Base-by-base conservation (phyloP, 2,329 filamentous ascomycete genomes). In the Zalaria sp. region DNA sequence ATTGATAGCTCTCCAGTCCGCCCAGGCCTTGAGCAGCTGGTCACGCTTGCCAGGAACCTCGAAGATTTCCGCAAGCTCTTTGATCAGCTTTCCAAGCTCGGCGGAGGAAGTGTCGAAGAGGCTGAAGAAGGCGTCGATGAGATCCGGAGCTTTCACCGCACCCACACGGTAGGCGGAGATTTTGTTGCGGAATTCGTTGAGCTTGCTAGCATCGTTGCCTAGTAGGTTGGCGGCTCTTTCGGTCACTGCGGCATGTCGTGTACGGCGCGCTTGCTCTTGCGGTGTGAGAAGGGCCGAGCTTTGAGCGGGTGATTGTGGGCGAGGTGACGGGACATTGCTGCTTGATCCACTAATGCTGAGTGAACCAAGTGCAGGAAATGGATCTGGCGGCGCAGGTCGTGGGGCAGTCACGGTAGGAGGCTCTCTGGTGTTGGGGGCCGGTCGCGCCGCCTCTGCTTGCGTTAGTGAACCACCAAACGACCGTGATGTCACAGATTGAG, bases 1-100 rank as follows among this genome's bases (percentile, higher is more conserved):
- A 50, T 93, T 93, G 63, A 93, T 91, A 32, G 87, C 87, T 37
- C 85, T 84, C 85, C 89, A 95, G 61, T 94, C 84, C 51, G 86
- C 85, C 87, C 89, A 95, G 1, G 88, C 85, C 53, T 81, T 81
- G 26, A 87, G 74, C 3, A 98, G 66, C 1, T 68, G 71, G 40
- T 81, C 79, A 1, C 77, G 77, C 57, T 93, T 94, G 11, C 61
- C 57, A 39, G 81, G 72, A 51, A 93, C 81, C 51, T 98, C 89
- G 52, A 91, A 96, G 7, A 98, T 77, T 40, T 96, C 89, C 4
- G 89, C 83, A 3, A 95, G 74, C 57, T 98, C 91, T 46, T 89
- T 83, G 47, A 96, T 75, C 1, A 98, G 72, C 26, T 88, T 95
- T 9, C 88, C 88, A 0, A 98, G 69, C 27, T 93, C 82, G 9